A percentile compares a stretch with the other conserved stretches of the same genome.
Conservation (phyloP, 768 basidiomycete genomes). For the Clathrus columnatus region DNA sequence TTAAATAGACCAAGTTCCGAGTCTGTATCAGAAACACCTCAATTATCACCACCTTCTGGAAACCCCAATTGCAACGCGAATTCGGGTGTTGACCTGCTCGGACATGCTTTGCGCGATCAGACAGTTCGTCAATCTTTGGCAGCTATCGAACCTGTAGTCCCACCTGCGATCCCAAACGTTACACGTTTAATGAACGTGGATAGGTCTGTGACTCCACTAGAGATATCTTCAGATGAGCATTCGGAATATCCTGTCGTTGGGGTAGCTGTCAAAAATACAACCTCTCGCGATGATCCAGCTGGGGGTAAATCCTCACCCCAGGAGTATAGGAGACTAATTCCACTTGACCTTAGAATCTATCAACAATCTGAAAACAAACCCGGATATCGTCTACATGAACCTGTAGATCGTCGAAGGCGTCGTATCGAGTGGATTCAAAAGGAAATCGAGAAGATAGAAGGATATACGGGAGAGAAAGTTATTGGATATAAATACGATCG, state of each 20-base stretch:
- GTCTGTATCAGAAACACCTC: too few species aligned
- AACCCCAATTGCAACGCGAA: neutral
- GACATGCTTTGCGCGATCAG: constrained; percentile 9
- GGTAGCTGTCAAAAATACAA: constrained; percentile 1
- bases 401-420: neutral
- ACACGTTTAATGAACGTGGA: neutral
- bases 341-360: neutral
- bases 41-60: neutral
- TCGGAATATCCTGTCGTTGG: constrained; percentile 5
- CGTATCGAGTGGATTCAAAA: constrained; percentile 5
- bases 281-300: neutral
- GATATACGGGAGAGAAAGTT: constrained; percentile 8
- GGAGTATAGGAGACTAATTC: constrained; percentile 6
- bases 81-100: neutral
- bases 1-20: constrained; percentile 12
- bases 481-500: constrained; percentile 4
- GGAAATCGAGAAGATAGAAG: constrained; percentile 7
- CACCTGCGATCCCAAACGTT: neutral
- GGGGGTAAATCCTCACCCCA: neutral
- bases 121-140: neutral
- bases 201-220: neutral
- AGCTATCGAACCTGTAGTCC: neutral
- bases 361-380: neutral
- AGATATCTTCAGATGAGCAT: neutral
- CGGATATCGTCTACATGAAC: neutral